Evolutionary conservation across 768 basidiomycete species (phyloP), one percentile per base, ranked within the genome.

Genomic region (Cubamyces sp.): DNA sequence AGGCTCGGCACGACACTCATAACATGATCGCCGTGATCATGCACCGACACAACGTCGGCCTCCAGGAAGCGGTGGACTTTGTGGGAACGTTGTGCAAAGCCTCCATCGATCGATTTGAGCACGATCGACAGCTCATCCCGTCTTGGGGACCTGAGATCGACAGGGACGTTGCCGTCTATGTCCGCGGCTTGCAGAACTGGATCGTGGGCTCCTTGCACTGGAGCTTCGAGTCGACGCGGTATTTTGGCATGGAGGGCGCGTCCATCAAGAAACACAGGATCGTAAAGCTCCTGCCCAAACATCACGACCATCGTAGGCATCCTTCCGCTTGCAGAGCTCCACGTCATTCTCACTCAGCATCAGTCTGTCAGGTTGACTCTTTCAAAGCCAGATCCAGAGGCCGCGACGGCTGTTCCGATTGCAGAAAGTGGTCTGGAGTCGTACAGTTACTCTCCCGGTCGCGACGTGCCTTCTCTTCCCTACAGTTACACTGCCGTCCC

Each of bases 11-110:
- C 12, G 71, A 88, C 62, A 84, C 83, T 3, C 85, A 88, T 71
- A 90, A 91, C 71, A 87, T 90, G 81, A 81, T 91, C 59, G 77
- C 79, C 15, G 85, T 90, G 50, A 78, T 89, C 64, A 88, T 87
- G 85, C 75, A 78, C 45, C 77, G 84, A 63, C 81, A 86, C 57
- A 81, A 78, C 5, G 75, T 85, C 51, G 76, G 76, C 30, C 74
- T 91, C 9, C 87, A 90, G 64, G 76, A 79, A 39, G 88, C 89
- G 3, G 73, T 90, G 25, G 82, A 89, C 70, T 81, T 80, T 64
- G 82, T 88, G 47, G 89, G 87, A 8, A 78, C 82, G 6, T 76
- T 87, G 5, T 89, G 87, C 73, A 74, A 76, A 55, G 76, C 78
- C 65, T 81, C 84, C 14, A 82, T 87, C 61, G 78, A 82, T 64